A percentile compares a stretch with the other conserved stretches of the same genome.
Evolutionary conservation across 768 basidiomycete genomes (phyloP).

Genomic region (Russula abietina): DNA sequence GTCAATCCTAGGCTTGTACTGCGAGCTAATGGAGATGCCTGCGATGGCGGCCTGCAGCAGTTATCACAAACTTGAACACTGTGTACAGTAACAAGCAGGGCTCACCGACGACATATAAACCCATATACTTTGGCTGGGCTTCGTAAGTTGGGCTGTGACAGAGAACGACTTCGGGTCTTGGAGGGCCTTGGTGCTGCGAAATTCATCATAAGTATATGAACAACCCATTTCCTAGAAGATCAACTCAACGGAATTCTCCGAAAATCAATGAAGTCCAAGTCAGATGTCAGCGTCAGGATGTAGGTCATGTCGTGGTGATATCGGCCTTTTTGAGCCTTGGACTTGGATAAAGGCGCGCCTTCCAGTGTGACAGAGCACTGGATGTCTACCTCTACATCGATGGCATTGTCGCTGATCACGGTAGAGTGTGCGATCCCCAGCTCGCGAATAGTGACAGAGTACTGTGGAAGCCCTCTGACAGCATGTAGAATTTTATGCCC

Average conservation of each 20-base stretch:
- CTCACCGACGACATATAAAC: conserved; percentile 43
- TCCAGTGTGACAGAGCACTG: conserved; percentile 47
- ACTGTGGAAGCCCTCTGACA: conserved; percentile 60
- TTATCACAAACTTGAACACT: conserved; percentile 16
- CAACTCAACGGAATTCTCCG: conserved; percentile 59
- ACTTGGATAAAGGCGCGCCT: conserved; percentile 25
- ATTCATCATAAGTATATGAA: background rate
- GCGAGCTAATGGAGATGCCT: conserved; percentile 48
- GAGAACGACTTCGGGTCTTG: conserved; percentile 53
- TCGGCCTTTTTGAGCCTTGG: conserved; percentile 41
- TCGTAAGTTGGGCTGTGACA: conserved; percentile 54
- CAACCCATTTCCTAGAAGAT: conserved; percentile 1
- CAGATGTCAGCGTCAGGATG: conserved; percentile 71
- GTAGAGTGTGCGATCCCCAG: conserved; percentile 36
- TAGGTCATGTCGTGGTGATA: conserved; percentile 58
- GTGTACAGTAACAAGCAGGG: conserved; percentile 38
- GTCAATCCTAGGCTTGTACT: conserved; percentile 53
- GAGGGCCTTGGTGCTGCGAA: conserved; percentile 60
- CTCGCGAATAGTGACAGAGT: conserved; percentile 49
- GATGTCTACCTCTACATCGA: conserved; percentile 51
- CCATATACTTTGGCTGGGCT: conserved; percentile 56
- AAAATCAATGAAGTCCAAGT: conserved; percentile 69
- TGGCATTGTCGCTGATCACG: conserved; percentile 39
- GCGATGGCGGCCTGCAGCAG: conserved; percentile 57
- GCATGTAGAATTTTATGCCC: conserved; percentile 62